Evolutionary conservation across 1,139 yeast genomes (phyloP), one percentile per base, ranked within the genome.

Genomic region (Suhomyces guaymorum): DNA sequence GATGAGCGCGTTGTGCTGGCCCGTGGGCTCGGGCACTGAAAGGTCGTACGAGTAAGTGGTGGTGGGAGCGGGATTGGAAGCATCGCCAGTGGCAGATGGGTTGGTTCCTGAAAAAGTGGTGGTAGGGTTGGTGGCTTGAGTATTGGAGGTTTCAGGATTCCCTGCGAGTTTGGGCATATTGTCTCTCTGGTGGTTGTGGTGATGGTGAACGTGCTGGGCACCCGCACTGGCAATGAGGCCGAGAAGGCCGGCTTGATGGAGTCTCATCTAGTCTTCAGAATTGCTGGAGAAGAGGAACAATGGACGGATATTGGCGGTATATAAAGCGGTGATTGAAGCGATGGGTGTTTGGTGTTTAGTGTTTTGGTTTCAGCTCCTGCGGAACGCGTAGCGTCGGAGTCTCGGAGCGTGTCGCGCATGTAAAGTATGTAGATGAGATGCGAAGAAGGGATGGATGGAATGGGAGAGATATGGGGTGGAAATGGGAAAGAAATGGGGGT

Each of bases 21-120:
- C 9, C 5, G 38, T 19, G 21, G 38, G 31, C 9, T 25, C 27
- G 10, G 56, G 55, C 3, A 50, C 41, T n/a, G 38, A 42, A 7
- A 51, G 35, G 35, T 43, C 39, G 26, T 50, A 51, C 3, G 54
- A 38, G 25, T 51, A 49, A 4, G 55, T 38, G 43, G 29, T 7
- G 43, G 21, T 9, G 28, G 29, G 12, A 5, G 39, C 21, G n/a
- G 33, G 10, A 3, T 7, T 8, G 8, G 33, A 13, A 13, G 24
- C 14, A 24, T 22, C 15, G 18, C 7, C n/a, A 2, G 11, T 11
- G 21, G 15, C 26, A 13, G 27, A 7, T 20, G 9, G 4, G 20
- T 8, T 10, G 12, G n/a, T 5, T 9, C 10, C n/a, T 7, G 29
- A 5, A 19, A 30, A 12, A 15, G 27, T 28, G 15, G 22, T 15